Evolutionary conservation across 2,329 filamentous ascomycete species (phyloP).

Genomic region (Paraconiothyrium brasiliense): DNA sequence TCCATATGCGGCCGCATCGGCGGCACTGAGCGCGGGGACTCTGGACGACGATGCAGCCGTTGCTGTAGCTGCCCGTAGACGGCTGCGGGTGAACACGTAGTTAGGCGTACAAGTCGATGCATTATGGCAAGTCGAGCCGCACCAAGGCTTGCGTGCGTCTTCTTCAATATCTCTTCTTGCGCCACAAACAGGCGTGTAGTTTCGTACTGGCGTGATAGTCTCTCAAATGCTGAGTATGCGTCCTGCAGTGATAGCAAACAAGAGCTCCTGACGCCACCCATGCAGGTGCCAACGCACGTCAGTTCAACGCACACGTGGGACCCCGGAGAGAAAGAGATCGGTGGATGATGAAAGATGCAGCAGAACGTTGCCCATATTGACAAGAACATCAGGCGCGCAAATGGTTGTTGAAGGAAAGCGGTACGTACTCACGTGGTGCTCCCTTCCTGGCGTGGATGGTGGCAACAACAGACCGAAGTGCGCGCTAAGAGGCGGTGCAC

Average conservation of each 20-base stretch:
- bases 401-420: neutral
- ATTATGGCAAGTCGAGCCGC: neutral
- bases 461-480: neutral
- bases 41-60: constrained; percentile 8
- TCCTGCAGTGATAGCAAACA: constrained; percentile 9
- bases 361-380: constrained; percentile 31
- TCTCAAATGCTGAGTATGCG: constrained; percentile 1
- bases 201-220: neutral
- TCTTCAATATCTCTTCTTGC: constrained; percentile 7
- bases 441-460: constrained; percentile 1
- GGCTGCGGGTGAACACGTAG: constrained; percentile 18
- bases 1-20: neutral
- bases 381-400: constrained; percentile 14
- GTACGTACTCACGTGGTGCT: constrained; percentile 9
- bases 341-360: constrained; percentile 20
- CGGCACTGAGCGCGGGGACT: constrained; percentile 1
- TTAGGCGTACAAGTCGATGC: constrained; percentile 16
- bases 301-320: neutral
- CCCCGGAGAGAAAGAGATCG: neutral
- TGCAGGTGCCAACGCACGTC: neutral
- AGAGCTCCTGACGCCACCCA: neutral
- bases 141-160: neutral
- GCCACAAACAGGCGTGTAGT: neutral
- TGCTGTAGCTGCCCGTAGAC: constrained; percentile 21
- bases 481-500: neutral